Conservation (phyloP, 371 early-diverging fungal genomes). For the Circinella umbellata region DNA sequence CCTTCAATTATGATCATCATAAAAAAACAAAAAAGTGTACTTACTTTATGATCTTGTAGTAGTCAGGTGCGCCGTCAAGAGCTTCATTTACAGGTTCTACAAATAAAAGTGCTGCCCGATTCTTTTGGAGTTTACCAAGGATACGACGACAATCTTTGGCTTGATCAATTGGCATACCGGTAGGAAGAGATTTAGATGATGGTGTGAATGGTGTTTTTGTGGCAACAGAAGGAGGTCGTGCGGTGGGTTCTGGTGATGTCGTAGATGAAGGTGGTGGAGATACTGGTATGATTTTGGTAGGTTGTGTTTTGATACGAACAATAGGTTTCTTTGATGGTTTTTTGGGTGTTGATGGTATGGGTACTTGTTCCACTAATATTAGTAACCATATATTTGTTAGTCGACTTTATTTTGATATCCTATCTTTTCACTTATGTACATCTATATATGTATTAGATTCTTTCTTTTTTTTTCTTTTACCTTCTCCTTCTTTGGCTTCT, state of each 20-base stretch:
- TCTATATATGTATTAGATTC: no score
- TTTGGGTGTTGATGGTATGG: neutral
- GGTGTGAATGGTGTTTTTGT: no score
- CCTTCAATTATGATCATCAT: neutral
- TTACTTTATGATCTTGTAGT: conserved; percentile 42
- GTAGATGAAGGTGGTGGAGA: conserved; percentile 18
- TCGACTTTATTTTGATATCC: no score
- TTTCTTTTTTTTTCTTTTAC: neutral
- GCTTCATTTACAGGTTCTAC: conserved; percentile 68
- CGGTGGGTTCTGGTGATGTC: conserved; percentile 15
- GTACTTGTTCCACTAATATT: neutral
- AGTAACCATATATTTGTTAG: no score
- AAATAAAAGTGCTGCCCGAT: conserved; percentile 65
- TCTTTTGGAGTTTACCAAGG: conserved; percentile 60
- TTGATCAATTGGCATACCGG: conserved; percentile 31
- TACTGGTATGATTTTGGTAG: conserved; percentile 12
- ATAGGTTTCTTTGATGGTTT: conserved; percentile 10
- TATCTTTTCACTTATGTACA: no score
- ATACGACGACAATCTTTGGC: conserved; percentile 40
- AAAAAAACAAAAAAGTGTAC: neutral
- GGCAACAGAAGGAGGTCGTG: no score
- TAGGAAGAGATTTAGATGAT: neutral
- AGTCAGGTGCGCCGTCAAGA: conserved; percentile 56
- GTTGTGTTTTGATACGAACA: conserved; percentile 11
- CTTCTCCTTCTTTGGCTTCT: conserved; percentile 1